Evolutionary conservation across 2,329 filamentous ascomycete species (phyloP), one percentile per base, ranked within the genome.

Genomic region (Phialophora chinensis): DNA sequence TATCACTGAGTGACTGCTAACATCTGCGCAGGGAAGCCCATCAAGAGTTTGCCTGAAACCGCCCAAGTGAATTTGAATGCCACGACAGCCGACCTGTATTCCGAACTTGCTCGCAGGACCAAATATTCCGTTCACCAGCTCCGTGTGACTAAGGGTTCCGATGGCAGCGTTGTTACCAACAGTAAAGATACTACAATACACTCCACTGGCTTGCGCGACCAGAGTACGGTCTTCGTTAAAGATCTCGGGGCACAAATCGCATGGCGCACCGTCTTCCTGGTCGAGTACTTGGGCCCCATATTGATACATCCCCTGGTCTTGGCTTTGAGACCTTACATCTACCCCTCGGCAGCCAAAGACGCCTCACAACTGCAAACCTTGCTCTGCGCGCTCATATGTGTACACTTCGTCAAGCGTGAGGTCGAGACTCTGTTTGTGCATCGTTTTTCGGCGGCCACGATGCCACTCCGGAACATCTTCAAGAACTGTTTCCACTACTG

Each of bases 401-500:
- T 90, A 12, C 95, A 99, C 84, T 99, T 97, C 79, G 72, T 91
- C 77, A 99, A 99, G 86, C 93, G 95, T 76, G 95, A 99, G 83
- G 85, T 92, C 71, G 95, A 99, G 83, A 98, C 95, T 0, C 77
- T 97, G 69, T 97, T 95, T 77, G 87, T 99, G 69, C 95, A 99
- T 84, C 92, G 92, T 77, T 99, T 99, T 84, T 94, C 92, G 64
- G 88, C 90, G 69, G 92, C 91, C 75, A 99, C 95, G 57, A 99
- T 99, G 95, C 95, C 95, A 20, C 85, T 87, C 66, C 82, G 80
- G 76, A 96, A 97, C 83, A 92, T 99, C 77, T 90, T 97, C 86
- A 95, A 94, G 81, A 99, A 99, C 85, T 92, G 90, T 72, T 87
- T 86, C 72, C 94, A 97, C 83, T 99, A 99, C 87, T 99, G 95